These are phyloP conservation scores for Geotrichum reessii DNA, from an alignment of 1,139 yeast genomes.

Conservation along the genomic window DNA sequence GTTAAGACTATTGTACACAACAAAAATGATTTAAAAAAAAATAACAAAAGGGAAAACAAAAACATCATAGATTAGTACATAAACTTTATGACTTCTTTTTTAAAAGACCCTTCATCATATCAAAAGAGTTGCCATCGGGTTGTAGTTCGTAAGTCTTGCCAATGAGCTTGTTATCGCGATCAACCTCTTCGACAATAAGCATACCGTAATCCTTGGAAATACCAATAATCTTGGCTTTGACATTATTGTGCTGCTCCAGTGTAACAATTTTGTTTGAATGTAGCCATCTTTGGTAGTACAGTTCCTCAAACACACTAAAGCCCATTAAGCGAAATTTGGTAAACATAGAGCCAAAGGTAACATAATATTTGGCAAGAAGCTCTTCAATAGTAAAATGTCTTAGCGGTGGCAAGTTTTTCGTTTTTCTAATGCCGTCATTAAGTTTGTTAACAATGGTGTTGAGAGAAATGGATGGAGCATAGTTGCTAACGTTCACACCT, in stretches of 20 bases:
- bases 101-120: slow-evolving; percentile 87
- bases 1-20: not conserved
- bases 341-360: slow-evolving; percentile 58
- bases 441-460: slow-evolving; percentile 56
- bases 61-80: not conserved
- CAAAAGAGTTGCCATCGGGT: slow-evolving; percentile 97
- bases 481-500: slow-evolving; percentile 78
- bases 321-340: slow-evolving; percentile 58
- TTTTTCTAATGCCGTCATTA: slow-evolving; percentile 45
- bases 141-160: slow-evolving; percentile 62
- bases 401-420: slow-evolving; percentile 40
- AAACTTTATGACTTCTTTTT: slow-evolving; percentile 34
- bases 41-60: not conserved
- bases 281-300: slow-evolving; percentile 81
- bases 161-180: slow-evolving; percentile 38
- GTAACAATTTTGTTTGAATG: slow-evolving; percentile 64
- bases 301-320: slow-evolving; percentile 58
- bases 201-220: slow-evolving; percentile 82
- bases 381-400: slow-evolving; percentile 44
- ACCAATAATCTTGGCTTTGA: slow-evolving; percentile 65
- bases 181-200: slow-evolving; percentile 64
- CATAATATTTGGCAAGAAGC: slow-evolving; percentile 64
- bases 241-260: slow-evolving; percentile 43
- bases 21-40: not conserved
- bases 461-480: slow-evolving; percentile 88